phyloP scores from a whole-genome alignment of 129 eudicot genomes.

The Flaveria trinervia region DNA sequence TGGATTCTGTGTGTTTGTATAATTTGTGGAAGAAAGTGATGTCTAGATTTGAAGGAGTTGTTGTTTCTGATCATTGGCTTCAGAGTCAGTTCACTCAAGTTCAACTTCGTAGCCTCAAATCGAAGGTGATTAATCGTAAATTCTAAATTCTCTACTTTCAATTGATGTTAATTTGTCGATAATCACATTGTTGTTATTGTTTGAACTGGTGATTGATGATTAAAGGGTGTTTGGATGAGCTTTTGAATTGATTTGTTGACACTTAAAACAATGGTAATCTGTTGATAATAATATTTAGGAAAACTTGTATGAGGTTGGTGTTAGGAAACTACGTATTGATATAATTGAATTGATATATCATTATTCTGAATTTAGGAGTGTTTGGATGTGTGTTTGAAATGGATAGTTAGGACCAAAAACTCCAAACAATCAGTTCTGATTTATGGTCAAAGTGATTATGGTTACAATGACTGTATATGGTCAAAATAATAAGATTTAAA shows the following conservation, averaged over 20 bases:
- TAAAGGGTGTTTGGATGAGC: neutral
- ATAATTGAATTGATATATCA: neutral
- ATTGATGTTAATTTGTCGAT: neutral
- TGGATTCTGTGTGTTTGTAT: conserved; percentile 16
- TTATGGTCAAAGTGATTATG: neutral
- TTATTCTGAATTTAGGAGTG: neutral
- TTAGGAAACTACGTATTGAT: neutral
- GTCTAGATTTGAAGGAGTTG: conserved; percentile 85
- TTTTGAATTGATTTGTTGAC: neutral
- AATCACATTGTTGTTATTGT: conserved; percentile 10
- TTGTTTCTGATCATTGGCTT: conserved; percentile 87
- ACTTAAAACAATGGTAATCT: neutral
- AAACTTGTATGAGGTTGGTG: neutral
- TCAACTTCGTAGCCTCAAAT: conserved; percentile 76
- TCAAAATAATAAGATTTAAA: neutral
- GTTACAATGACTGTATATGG: neutral
- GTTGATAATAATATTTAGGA: neutral
- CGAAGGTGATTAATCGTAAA: conserved; percentile 42
- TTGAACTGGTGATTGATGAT: conserved; percentile 8
- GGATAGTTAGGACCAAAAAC: neutral
- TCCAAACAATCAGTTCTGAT: neutral
- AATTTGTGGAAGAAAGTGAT: conserved; percentile 48
- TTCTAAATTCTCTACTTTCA: neutral
- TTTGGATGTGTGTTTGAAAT: neutral
- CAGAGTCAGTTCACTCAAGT: conserved; percentile 94